phyloP scores from a whole-genome alignment of 768 basidiomycete genomes.

The Leccinum sublutescens region DNA sequence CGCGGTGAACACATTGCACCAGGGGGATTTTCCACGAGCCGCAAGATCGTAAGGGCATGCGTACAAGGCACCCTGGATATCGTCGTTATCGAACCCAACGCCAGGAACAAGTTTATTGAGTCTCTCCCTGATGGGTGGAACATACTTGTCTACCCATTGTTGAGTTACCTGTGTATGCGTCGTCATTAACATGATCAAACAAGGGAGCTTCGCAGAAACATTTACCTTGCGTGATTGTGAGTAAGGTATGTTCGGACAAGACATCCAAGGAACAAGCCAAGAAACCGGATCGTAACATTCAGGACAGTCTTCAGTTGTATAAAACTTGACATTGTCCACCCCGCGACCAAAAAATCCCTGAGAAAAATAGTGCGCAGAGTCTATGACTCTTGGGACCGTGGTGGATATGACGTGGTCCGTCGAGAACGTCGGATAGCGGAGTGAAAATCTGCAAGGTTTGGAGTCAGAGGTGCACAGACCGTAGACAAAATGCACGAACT shows the following conservation, averaged over 20 bases:
- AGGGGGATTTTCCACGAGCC: slow-evolving; percentile 34
- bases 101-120: slow-evolving; percentile 36
- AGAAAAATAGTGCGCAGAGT: slow-evolving; percentile 41
- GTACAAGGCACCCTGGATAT: slow-evolving; percentile 40
- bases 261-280: slow-evolving; percentile 41
- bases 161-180: slow-evolving; percentile 5
- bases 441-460: slow-evolving; percentile 13
- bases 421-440: slow-evolving; percentile 21
- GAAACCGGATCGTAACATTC: slow-evolving; percentile 28
- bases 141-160: slow-evolving; percentile 35
- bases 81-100: slow-evolving; percentile 29
- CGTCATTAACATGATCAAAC: background rate
- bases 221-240: background rate
- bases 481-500: slow-evolving; percentile 23
- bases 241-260: slow-evolving; percentile 26
- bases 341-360: slow-evolving; percentile 38
- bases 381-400: slow-evolving; percentile 29
- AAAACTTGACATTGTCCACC: slow-evolving; percentile 24
- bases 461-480: background rate
- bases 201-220: background rate
- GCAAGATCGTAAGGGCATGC: slow-evolving; percentile 44
- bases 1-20: slow-evolving; percentile 39
- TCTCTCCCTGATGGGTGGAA: slow-evolving; percentile 36
- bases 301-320: slow-evolving; percentile 32
- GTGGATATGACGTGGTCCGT: slow-evolving; percentile 17